Percentiles rank a stretch among this genome's conserved stretches.
Conservation (phyloP, 495 filamentous ascomycete genomes). For the Penicillium taxi region DNA sequence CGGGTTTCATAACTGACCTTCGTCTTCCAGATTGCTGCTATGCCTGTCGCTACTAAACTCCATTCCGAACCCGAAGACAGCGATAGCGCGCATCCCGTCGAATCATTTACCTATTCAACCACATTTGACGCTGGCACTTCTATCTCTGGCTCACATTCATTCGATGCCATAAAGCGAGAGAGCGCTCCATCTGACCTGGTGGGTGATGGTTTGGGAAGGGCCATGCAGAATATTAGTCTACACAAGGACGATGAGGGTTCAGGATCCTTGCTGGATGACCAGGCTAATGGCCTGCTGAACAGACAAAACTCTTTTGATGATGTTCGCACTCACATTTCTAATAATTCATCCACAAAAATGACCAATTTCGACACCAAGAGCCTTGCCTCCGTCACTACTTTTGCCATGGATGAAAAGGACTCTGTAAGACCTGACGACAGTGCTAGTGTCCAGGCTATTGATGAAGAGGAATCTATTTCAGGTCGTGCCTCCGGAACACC, state of each 20-base stretch:
- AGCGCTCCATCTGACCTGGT: slow-evolving; percentile 17
- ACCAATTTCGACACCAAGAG: slow-evolving; percentile 87
- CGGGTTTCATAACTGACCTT: slow-evolving; percentile 1
- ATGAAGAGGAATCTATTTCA: slow-evolving; percentile 81
- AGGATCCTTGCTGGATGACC: slow-evolving; percentile 21
- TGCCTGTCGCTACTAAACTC: slow-evolving; percentile 27
- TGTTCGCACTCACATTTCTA: slow-evolving; percentile 60
- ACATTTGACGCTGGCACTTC: slow-evolving; percentile 12
- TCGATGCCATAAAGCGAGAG: slow-evolving; percentile 14
- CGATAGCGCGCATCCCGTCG: slow-evolving; percentile 14
- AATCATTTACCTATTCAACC: slow-evolving; percentile 14
- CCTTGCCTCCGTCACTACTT: slow-evolving; percentile 82
- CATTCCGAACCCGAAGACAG: slow-evolving; percentile 23
- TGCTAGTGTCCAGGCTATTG: slow-evolving; percentile 80
- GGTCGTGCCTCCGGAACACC: slow-evolving; percentile 60
- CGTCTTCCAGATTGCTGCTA: slow-evolving; percentile 34
- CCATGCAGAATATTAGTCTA: slow-evolving; percentile 27
- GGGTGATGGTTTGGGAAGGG: slow-evolving; percentile 27
- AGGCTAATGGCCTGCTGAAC: slow-evolving; percentile 29
- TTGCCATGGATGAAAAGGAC: slow-evolving; percentile 90
- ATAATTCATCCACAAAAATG: slow-evolving; percentile 70
- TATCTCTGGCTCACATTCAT: slow-evolving; percentile 14
- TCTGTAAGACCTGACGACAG: slow-evolving; percentile 90
- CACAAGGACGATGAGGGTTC: slow-evolving; percentile 24
- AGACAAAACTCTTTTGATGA: slow-evolving; percentile 43